Conservation (phyloP, 768 basidiomycete genomes). For the Naganishia vishniacii region DNA sequence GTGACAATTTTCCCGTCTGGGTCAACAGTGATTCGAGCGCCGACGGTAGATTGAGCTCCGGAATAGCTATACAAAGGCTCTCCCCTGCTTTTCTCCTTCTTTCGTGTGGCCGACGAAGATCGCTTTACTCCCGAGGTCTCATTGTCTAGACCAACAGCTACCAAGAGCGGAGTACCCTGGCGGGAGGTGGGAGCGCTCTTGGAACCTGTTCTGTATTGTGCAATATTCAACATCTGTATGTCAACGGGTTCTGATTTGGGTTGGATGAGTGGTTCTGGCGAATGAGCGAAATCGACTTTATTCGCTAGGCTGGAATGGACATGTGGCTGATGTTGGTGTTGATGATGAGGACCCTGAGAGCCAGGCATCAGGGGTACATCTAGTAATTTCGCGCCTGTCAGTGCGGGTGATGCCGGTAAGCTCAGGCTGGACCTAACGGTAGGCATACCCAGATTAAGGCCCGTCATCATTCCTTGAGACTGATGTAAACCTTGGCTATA, state of each 20-base stretch:
- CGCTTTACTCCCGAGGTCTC: not conserved
- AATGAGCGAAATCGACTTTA: not conserved
- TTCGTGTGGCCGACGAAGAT: not conserved
- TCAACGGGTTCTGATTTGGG: slow-evolving; percentile 8
- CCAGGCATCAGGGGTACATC: not conserved
- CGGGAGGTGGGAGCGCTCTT: not conserved
- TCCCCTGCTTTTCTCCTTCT: not conserved
- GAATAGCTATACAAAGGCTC: slow-evolving; percentile 10
- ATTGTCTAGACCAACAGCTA: not conserved
- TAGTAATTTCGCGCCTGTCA: slow-evolving; percentile 17
- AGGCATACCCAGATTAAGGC: slow-evolving; percentile 17
- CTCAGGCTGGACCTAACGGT: slow-evolving; percentile 6
- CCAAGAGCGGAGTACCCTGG: slow-evolving; percentile 4
- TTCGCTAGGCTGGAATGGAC: slow-evolving; percentile 11
- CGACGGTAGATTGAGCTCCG: not conserved
- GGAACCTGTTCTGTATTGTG: not conserved
- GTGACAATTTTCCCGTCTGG: not conserved
- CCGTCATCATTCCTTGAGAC: slow-evolving; percentile 1
- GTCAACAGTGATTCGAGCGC: not conserved
- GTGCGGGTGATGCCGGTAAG: slow-evolving; percentile 11
- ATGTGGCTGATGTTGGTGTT: slow-evolving; percentile 13
- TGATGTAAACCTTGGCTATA: not conserved
- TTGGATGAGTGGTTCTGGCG: not conserved
- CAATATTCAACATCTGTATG: not conserved
- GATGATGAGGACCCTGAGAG: not conserved